These are phyloP conservation scores for Mortierella sp. DNA, from an alignment of 371 early-diverging fungal species.

Conservation along the genomic window DNA sequence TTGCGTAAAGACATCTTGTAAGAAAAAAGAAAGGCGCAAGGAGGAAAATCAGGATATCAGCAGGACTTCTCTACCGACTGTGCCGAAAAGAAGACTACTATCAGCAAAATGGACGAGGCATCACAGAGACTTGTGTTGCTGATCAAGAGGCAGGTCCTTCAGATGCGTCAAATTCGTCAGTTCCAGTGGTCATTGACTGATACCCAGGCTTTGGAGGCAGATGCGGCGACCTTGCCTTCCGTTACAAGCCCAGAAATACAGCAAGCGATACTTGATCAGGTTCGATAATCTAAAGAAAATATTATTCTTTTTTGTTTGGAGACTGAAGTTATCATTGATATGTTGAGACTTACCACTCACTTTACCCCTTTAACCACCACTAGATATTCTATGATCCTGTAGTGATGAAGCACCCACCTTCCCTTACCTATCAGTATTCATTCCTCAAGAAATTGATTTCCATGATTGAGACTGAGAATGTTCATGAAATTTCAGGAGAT, in stretches of 20 bases:
- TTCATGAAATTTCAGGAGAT: slow-evolving; percentile 37
- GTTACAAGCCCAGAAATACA: slow-evolving; percentile 39
- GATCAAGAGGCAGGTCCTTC: slow-evolving; percentile 50
- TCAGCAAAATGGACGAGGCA: slow-evolving; percentile 12
- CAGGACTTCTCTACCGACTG: background rate
- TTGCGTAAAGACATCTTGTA: background rate
- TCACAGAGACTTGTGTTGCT: slow-evolving; percentile 27
- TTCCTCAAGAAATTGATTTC: slow-evolving; percentile 44
- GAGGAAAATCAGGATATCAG: background rate
- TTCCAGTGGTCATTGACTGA: slow-evolving; percentile 41
- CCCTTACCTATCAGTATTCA: slow-evolving; percentile 44
- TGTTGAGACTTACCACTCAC: background rate
- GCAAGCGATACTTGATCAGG: slow-evolving; percentile 49
- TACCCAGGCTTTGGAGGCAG: background rate
- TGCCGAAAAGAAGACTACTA: background rate
- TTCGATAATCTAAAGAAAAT: background rate
- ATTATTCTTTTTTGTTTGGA: background rate
- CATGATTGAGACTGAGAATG: slow-evolving; percentile 37
- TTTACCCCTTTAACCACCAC: background rate
- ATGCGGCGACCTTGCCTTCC: background rate
- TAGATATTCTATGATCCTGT: slow-evolving; percentile 42
- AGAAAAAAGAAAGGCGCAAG: background rate
- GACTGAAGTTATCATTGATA: background rate
- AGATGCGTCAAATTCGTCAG: slow-evolving; percentile 49
- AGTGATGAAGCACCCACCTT: slow-evolving; percentile 45